Base-by-base conservation (phyloP, 805 yeast genomes). In the Candida lessepsii region DNA sequence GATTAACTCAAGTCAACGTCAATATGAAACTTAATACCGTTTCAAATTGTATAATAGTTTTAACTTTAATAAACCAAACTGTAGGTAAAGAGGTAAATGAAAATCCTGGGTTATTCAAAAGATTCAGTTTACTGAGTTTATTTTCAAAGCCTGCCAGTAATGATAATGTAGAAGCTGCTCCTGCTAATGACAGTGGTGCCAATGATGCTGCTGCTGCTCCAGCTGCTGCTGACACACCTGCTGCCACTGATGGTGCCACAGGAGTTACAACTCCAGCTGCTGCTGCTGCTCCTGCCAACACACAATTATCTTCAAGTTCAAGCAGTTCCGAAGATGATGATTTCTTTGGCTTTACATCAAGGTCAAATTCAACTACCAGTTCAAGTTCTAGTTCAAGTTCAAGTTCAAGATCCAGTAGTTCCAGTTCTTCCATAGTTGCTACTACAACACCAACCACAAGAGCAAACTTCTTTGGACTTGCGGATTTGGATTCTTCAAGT, bases 11-110 rank as follows among this genome's bases (percentile, higher is more conserved):
- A 11, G 45, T 29, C 15, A 41, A 39, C 39, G 41, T 41, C 46
- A 41, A 24, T 15, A 58, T 58, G 64, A 58, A 51, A 48, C 41
- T 58, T 44, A 42, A 49, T 16, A 44, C 56, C 42, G 55, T 56
- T 39, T 47, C 53, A 37, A 51, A 46, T 45, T 51, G 52, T 38
- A 46, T 57, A 32, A 52, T 59, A 53, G 46, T 51, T 31, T 49
- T 55, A 28, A 41, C 59, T 19, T 54, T 56, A n/a, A 44, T 57
- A 31, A 58, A 52, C 27, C 50, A 42, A 24, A 52, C 42, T 13
- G 30, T 40, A n/a, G 53, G 45, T 23, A 47, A 44, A 14, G 46
- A 33, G 13, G 25, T 17, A 26, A 25, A 43, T 20, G 18, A 30
- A 9, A 38, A 28, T 16, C 17, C 15, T 15, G 32, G 37, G 5